Base-by-base conservation (phyloP, 2,329 filamentous ascomycete genomes). In the Lomentospora prolificans region DNA sequence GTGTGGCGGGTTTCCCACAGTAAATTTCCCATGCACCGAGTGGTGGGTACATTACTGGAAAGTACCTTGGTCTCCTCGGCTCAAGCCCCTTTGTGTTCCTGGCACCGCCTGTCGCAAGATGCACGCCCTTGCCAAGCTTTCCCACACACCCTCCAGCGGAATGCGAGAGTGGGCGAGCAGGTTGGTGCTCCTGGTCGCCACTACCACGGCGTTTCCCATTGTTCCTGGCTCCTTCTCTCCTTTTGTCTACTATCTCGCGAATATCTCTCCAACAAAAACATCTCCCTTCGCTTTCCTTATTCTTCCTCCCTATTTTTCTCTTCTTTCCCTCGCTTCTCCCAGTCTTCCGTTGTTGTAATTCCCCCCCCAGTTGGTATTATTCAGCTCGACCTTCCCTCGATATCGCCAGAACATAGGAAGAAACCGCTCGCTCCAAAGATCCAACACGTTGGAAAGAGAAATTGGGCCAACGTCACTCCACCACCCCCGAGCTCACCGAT, bases 171-270 rank as follows among this genome's bases (percentile, higher is more conserved):
- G 17, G 10, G 24, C 17, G 17, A 12, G 17, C 10, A 22, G 44
- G 10, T 51, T 14, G 50, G 50, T 51, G 50, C 24, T 48, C 24
- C 44, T 19, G 24, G 44, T n/a, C 22, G 44, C 22, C 22, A 25
- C 30, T 33, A 7, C 44, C 44, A 14, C 14, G 9, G 52, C 46
- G 52, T 54, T 46, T 54, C 52, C 46, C 52, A 41, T 54, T 54
- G 52, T 36, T 36, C 52, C 41, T 53, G 19, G 52, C 25, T 30
- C 36, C n/a, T 54, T 17, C 52, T 12, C 51, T 53, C 51, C 51
- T 53, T 53, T 53, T 24, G 33, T 44, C 8, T 8, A 39, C n/a
- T 28, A 41, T 53, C 51, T 53, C 7, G 51, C 24, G 51, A 27
- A 33, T 36, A 53, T 36, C 31, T 54, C 17, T 54, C 27, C 41